A percentile compares a stretch with the other conserved stretches of the same genome.
These are phyloP conservation scores for Schwanniomyces polymorphus DNA, from an alignment of 805 yeast species.

Conservation along the genomic window DNA sequence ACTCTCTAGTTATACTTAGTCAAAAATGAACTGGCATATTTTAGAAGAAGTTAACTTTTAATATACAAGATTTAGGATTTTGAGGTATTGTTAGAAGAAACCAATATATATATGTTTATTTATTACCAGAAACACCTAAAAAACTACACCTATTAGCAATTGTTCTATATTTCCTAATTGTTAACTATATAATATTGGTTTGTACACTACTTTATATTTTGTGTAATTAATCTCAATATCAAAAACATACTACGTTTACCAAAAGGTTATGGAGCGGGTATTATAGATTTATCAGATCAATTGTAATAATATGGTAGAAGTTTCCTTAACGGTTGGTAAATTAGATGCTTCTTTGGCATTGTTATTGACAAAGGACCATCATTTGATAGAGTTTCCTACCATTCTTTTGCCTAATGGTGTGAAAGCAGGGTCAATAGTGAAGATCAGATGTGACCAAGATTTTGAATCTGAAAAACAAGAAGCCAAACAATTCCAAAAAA, in stretches of 20 bases:
- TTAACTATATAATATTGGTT: background rate
- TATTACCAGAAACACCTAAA: too few species aligned
- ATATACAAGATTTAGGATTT: too few species aligned
- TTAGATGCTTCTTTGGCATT: constrained; percentile 93
- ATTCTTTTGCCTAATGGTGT: constrained; percentile 87
- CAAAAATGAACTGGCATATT: too few species aligned
- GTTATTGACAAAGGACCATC: constrained; percentile 87
- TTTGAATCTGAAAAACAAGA: constrained; percentile 63
- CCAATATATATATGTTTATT: too few species aligned
- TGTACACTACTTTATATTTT: background rate
- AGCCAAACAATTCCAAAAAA: constrained; percentile 51
- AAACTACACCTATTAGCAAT: too few species aligned
- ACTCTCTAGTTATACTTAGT: too few species aligned
- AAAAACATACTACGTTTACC: background rate
- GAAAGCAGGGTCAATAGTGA: constrained; percentile 87
- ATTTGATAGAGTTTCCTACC: constrained; percentile 95
- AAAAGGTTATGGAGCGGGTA: background rate
- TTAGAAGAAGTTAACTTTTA: too few species aligned
- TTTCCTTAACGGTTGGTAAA: constrained; percentile 91
- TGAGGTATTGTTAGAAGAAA: too few species aligned
- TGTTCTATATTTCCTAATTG: background rate
- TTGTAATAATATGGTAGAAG: constrained; percentile 65
- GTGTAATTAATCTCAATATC: background rate
- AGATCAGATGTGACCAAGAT: constrained; percentile 81
- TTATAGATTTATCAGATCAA: background rate